Conservation (phyloP, 1,284 basidiomycete genomes). For the Trichosporon coremiiforme region DNA sequence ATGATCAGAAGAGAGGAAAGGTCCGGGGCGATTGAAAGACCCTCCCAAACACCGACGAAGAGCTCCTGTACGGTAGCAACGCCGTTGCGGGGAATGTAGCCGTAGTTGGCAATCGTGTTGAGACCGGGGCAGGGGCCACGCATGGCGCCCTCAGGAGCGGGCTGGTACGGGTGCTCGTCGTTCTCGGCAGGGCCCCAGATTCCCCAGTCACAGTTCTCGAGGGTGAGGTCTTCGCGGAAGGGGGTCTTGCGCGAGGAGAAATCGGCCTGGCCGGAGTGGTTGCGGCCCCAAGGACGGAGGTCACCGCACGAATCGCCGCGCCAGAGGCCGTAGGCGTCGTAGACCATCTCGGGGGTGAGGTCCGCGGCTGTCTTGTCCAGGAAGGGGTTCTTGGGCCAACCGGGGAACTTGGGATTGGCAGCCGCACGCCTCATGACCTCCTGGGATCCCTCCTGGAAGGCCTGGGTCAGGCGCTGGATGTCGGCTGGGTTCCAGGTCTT, state of each 20-base stretch:
- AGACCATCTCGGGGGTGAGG: background rate
- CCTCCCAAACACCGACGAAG: constrained; percentile 17
- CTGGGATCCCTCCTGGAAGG: background rate
- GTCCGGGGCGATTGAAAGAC: constrained; percentile 20
- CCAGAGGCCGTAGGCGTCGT: constrained; percentile 4
- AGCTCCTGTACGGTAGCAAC: constrained; percentile 40
- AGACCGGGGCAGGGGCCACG: constrained; percentile 50
- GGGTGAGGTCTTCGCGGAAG: constrained; percentile 14
- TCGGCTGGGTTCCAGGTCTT: constrained; percentile 10
- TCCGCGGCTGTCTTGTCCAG: background rate
- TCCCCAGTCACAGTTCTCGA: constrained; percentile 19
- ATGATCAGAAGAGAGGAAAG: constrained; percentile 18
- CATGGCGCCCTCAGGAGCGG: constrained; percentile 7
- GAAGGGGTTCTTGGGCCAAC: constrained; percentile 15
- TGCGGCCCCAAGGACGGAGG: constrained; percentile 13
- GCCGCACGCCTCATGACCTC: background rate
- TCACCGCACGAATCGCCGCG: constrained; percentile 9
- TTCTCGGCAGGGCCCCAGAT: constrained; percentile 24
- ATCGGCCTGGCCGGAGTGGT: background rate
- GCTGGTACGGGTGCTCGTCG: constrained; percentile 34
- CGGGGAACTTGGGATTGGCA: constrained; percentile 16
- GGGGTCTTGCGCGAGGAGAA: constrained; percentile 14
- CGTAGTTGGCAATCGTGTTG: constrained; percentile 49
- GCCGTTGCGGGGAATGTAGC: constrained; percentile 40
- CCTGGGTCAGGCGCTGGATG: background rate